Evolutionary conservation across 192 early-diverging fungal species (phyloP), one percentile per base, ranked within the genome.

Genomic region (Mortierella antarctica): DNA sequence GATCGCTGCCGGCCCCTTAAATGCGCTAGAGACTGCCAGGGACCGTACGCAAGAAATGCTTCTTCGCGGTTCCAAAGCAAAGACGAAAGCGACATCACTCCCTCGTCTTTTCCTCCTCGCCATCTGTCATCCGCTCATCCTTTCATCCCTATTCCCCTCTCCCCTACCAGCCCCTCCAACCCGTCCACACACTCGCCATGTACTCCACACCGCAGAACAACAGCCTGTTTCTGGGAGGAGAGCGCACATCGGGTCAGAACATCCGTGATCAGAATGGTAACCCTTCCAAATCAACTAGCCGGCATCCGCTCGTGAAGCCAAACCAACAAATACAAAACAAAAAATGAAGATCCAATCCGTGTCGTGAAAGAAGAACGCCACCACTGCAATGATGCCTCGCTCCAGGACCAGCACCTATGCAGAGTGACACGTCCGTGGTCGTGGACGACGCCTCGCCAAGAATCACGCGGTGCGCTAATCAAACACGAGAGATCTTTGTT

Each of bases 211-310:
- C 83, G 67, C 84, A 83, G 75, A 83, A 41, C 62, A 57, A 72
- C 41, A 89, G 92, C 9, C 85, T 96, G 67, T 89, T 91, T 68
- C 91, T 96, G 73, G 94, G 95, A 71, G 97, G 97, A 63, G 87
- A 93, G 70, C 91, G 97, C 52, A 92, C 92, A 56, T 94, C 96
- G 13, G 97, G 97, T 46, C 92, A 92, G 74, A 96, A 97, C 74
- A 93, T 99, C 56, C 91, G 97, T 50, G 86, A 90, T 69, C 95
- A 96, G 74, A 99, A 99, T 90, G 97, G 97, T 99, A 90, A 58
- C 86, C 51, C 10, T 61, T 49, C 12, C 12, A 50, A 11, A 50
- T 11, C 11, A 50, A 11, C 49, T 1, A 20, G 4, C 4, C 1
- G 20, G 20, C 20, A n/a, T 57, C 9, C 55, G 10, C 12, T 21